phyloP scores from a whole-genome alignment of 1,284 basidiomycete species.

The Melampsora occidentalis region DNA sequence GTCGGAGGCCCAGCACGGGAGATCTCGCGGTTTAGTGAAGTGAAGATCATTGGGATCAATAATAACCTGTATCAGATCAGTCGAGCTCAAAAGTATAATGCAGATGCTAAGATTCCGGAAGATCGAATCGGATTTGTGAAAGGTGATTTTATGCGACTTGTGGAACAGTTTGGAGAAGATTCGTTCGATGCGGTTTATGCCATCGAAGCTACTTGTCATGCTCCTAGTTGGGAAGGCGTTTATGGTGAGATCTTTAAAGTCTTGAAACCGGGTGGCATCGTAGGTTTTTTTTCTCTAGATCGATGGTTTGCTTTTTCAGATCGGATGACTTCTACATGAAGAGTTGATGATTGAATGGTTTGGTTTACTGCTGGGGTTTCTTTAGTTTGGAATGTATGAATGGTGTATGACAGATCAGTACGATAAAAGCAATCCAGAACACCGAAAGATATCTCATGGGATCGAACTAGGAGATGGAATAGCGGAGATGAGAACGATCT shows the following conservation, averaged over 20 bases:
- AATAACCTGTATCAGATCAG: slow-evolving; percentile 96
- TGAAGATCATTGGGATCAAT: slow-evolving; percentile 82
- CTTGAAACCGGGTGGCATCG: slow-evolving; percentile 91
- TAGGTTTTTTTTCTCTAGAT: slow-evolving; percentile 57
- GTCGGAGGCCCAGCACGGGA: slow-evolving; percentile 95
- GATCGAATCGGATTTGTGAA: slow-evolving; percentile 76
- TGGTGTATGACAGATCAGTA: slow-evolving; percentile 98
- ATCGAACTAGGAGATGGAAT: slow-evolving; percentile 83
- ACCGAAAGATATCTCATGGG: slow-evolving; percentile 85
- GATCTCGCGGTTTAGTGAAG: slow-evolving; percentile 87
- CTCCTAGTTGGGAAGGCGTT: slow-evolving; percentile 90
- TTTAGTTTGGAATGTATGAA: slow-evolving; percentile 91
- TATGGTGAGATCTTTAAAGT: slow-evolving; percentile 92
- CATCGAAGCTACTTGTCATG: slow-evolving; percentile 96
- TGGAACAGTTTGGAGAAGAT: slow-evolving; percentile 86
- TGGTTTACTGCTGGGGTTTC: background rate
- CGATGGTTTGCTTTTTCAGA: too few relatives aligned
- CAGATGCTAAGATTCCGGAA: slow-evolving; percentile 68
- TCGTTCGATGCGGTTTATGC: slow-evolving; percentile 97
- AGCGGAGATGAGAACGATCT: slow-evolving; percentile 87
- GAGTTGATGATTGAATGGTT: too few relatives aligned
- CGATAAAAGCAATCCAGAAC: slow-evolving; percentile 79
- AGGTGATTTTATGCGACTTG: slow-evolving; percentile 95
- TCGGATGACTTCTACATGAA: too few relatives aligned
- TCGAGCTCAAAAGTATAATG: slow-evolving; percentile 79